phyloP scores from a whole-genome alignment of 2,329 filamentous ascomycete species.

The Magnaporthiopsis poae region DNA sequence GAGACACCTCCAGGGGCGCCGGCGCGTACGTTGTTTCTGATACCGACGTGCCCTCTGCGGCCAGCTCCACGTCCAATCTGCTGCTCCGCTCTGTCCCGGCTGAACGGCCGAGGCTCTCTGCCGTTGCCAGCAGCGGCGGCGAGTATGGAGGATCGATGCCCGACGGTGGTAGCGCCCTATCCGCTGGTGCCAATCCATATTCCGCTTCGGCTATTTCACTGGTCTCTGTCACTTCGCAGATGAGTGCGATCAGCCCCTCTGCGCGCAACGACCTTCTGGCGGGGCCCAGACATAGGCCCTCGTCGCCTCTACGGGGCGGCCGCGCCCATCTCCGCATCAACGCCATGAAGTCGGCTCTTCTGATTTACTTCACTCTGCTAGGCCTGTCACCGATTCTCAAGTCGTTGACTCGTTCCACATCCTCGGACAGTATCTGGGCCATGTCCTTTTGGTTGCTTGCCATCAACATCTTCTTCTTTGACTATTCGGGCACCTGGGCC shows the following conservation, averaged over 20 bases:
- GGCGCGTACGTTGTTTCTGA: too few species aligned
- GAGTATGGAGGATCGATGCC: constrained; percentile 10
- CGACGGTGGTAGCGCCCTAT: constrained; percentile 17
- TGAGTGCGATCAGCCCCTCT: constrained; percentile 8
- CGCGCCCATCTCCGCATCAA: constrained; percentile 49
- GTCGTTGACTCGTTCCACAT: constrained; percentile 86
- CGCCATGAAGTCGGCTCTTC: constrained; percentile 80
- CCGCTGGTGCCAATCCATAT: constrained; percentile 33
- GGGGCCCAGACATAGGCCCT: constrained; percentile 24
- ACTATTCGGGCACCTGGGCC: constrained; percentile 68
- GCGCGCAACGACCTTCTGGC: constrained; percentile 20
- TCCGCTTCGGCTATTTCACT: constrained; percentile 48
- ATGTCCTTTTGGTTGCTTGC: constrained; percentile 86
- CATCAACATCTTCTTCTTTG: constrained; percentile 96
- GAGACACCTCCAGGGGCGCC: too few species aligned
- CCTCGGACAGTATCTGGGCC: constrained; percentile 92
- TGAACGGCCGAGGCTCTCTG: constrained; percentile 9
- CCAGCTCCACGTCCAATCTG: constrained; percentile 39
- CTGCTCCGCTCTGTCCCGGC: constrained; percentile 15
- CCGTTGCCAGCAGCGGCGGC: constrained; percentile 18
- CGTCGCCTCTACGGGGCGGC: constrained; percentile 25
- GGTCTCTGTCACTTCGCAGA: constrained; percentile 32
- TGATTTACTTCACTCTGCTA: constrained; percentile 87
- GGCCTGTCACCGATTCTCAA: constrained; percentile 92
- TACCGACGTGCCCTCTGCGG: constrained; percentile 25